phyloP scores from a whole-genome alignment of 2,329 filamentous ascomycete genomes.

The Colletotrichum salicis region DNA sequence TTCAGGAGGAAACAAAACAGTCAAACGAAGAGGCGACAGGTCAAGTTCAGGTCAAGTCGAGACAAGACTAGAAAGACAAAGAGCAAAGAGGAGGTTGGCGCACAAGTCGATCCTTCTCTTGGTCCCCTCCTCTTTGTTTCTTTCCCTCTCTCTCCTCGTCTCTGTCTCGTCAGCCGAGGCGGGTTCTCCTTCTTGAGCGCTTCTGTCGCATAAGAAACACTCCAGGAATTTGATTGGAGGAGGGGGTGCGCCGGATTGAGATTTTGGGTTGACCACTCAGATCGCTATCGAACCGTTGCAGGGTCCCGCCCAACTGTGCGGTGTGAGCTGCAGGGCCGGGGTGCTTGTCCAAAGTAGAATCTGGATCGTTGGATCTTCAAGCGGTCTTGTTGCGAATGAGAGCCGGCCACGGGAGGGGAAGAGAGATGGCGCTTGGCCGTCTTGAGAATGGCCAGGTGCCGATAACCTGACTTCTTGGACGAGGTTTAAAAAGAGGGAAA shows the following conservation, averaged over 20 bases:
- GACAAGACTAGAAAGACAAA: neutral
- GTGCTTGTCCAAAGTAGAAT: neutral
- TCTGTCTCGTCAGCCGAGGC: slow-evolving; percentile 1
- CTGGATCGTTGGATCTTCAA: neutral
- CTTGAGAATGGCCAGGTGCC: neutral
- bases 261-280: slow-evolving; percentile 19
- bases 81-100: slow-evolving; percentile 8
- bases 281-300: slow-evolving; percentile 18
- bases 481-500: too few relatives aligned
- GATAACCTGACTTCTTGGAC: neutral
- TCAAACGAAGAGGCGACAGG: neutral
- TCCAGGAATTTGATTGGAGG: slow-evolving; percentile 4
- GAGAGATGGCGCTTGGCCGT: neutral
- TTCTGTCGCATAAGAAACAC: slow-evolving; percentile 5
- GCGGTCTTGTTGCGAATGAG: neutral
- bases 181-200: neutral
- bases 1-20: neutral
- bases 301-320: slow-evolving; percentile 28
- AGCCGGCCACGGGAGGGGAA: neutral
- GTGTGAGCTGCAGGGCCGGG: slow-evolving; percentile 26
- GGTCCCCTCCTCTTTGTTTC: neutral
- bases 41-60: neutral
- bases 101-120: neutral
- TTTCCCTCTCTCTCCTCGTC: neutral
- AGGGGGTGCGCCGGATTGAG: neutral